Evolutionary conservation across 2,329 filamentous ascomycete species (phyloP).

Genomic region (Alternaria metachromatica): DNA sequence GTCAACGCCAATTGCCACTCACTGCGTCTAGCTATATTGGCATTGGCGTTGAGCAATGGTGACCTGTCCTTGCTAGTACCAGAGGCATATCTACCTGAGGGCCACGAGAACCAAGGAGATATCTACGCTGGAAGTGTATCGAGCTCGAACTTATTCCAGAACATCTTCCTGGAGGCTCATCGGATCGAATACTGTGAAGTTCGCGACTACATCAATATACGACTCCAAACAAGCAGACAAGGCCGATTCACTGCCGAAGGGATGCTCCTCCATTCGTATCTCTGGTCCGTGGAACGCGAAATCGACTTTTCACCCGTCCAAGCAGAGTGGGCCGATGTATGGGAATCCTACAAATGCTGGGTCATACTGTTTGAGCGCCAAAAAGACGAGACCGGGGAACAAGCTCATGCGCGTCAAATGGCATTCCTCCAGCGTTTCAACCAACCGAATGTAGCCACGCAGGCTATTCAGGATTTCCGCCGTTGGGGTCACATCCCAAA

Average conservation of each 20-base stretch:
- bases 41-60: neutral
- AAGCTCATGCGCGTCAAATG: neutral
- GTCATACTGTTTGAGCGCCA: neutral
- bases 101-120: rapidly evolving
- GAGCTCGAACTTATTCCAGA: neutral
- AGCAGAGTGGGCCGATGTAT: neutral
- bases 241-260: neutral
- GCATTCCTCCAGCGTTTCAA: neutral
- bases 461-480: neutral
- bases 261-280: neutral
- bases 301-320: neutral
- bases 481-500: neutral
- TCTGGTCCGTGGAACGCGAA: neutral
- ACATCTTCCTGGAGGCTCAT: neutral
- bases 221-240: neutral
- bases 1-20: neutral
- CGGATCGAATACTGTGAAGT: neutral
- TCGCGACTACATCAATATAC: neutral
- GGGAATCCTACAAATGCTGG: neutral
- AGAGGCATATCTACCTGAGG: neutral
- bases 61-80: neutral
- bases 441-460: neutral
- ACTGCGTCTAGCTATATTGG: neutral
- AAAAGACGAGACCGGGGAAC: neutral
- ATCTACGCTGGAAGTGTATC: neutral